Evolutionary conservation across 2,329 filamentous ascomycete species (phyloP).

Genomic region (Sporothrix humicola): DNA sequence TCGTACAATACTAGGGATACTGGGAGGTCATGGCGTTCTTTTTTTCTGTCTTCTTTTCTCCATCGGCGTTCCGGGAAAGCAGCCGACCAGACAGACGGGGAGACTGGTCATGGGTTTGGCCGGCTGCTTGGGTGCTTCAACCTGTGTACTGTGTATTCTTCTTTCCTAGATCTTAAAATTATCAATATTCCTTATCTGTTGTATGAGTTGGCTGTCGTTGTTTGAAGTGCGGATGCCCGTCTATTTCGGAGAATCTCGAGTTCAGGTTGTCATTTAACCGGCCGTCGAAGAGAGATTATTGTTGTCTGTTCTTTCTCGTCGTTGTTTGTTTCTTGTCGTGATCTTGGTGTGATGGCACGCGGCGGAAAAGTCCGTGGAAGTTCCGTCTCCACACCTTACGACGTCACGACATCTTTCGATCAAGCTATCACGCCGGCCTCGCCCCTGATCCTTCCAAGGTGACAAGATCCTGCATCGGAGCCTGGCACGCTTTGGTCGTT

Average conservation of each 20-base stretch:
- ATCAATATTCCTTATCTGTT: background rate
- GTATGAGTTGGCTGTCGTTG: background rate
- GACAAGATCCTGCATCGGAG: background rate
- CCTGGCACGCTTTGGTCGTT: background rate
- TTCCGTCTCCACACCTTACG: background rate
- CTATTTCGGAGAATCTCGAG: background rate
- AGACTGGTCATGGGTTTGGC: background rate
- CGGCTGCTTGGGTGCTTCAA: slow-evolving; percentile 1
- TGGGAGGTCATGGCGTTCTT: background rate
- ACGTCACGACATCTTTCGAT: background rate
- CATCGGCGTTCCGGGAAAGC: slow-evolving; percentile 17
- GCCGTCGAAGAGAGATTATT: background rate
- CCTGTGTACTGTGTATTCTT: background rate
- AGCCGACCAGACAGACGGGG: background rate
- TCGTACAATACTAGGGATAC: background rate
- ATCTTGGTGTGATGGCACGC: no score
- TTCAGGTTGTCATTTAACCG: background rate
- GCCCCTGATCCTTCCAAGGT: no score
- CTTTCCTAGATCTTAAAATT: background rate
- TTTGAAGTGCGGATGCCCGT: background rate
- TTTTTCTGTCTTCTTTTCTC: background rate
- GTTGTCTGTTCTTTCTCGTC: background rate
- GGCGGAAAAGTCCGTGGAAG: background rate
- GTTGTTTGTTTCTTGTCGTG: no score
- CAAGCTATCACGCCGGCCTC: background rate